phyloP scores from a whole-genome alignment of 1,139 yeast species.

The Kodamaea fungicola region DNA sequence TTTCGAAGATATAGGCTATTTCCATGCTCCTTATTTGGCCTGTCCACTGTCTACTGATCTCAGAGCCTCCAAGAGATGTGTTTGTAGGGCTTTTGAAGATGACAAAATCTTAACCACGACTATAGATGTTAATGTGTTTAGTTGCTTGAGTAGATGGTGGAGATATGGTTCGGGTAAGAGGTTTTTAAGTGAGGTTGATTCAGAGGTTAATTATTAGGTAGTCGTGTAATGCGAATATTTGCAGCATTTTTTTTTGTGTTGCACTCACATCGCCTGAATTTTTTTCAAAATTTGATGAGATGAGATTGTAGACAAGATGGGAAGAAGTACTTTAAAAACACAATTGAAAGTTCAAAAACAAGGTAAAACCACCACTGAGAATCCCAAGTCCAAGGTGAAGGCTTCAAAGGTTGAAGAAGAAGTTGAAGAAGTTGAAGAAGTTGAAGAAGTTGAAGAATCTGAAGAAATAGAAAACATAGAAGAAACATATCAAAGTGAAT shows the following conservation, averaged over 20 bases:
- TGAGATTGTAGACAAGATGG: conserved; percentile 7
- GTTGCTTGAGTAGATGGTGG: conserved; percentile 91
- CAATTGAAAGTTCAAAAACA: conserved; percentile 34
- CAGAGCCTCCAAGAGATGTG: conserved; percentile 60
- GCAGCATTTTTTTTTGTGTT: conserved; percentile 4
- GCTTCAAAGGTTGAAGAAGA: conserved; percentile 4
- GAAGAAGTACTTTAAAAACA: conserved; percentile 26
- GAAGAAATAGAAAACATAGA: conserved; percentile 5
- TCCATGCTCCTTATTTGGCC: conserved; percentile 75
- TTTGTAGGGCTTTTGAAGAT: conserved; percentile 48
- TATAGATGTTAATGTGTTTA: conserved; percentile 58
- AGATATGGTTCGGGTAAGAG: conserved; percentile 57
- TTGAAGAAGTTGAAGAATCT: conserved; percentile 4
- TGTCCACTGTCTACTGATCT: conserved; percentile 65
- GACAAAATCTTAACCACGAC: conserved; percentile 34
- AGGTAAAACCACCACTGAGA: conserved; percentile 21
- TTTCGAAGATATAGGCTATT: conserved; percentile 88
- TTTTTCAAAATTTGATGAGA: conserved; percentile 7
- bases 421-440: conserved; percentile 6
- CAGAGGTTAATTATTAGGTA: conserved; percentile 4
- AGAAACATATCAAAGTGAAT: conserved; percentile 36
- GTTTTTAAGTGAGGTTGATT: conserved; percentile 38
- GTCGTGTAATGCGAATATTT: conserved; percentile 6
- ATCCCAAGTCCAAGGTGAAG: conserved; percentile 8
- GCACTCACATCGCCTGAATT: conserved; percentile 5